phyloP scores from a whole-genome alignment of 352 stramenopile species.

The Phytophthora niederhauseri region DNA sequence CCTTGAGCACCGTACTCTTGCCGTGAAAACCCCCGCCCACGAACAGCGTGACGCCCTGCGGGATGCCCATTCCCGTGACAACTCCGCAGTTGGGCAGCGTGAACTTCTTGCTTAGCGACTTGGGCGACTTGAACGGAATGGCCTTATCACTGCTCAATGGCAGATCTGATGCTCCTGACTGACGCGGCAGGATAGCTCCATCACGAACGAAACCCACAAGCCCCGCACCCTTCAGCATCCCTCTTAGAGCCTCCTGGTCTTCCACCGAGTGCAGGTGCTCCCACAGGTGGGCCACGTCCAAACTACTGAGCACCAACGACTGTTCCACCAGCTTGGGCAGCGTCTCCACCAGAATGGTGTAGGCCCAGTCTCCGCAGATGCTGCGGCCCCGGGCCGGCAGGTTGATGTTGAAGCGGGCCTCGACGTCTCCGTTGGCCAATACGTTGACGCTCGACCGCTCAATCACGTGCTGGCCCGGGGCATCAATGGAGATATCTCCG shows the following conservation, averaged over 20 bases:
- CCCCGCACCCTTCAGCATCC: conserved; percentile 75
- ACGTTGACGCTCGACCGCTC: conserved; percentile 92
- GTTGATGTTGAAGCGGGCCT: conserved; percentile 96
- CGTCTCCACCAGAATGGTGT: conserved; percentile 92
- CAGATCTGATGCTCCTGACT: conserved; percentile 68
- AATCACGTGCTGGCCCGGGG: conserved; percentile 94
- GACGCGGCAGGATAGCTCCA: conserved; percentile 92
- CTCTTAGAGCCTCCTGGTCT: conserved; percentile 92
- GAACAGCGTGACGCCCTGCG: conserved; percentile 94
- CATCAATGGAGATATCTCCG: conserved; percentile 95
- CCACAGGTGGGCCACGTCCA: conserved; percentile 75
- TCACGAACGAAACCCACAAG: conserved; percentile 95
- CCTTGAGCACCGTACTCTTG: conserved; percentile 96
- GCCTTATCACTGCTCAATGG: conserved; percentile 50
- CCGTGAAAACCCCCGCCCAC: conserved; percentile 98
- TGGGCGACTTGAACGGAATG: conserved; percentile 88
- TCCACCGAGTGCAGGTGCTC: conserved; percentile 92
- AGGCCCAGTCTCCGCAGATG: conserved; percentile 94
- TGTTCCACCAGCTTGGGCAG: conserved; percentile 88
- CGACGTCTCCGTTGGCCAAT: conserved; percentile 76
- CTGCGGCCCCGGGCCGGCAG: conserved; percentile 93
- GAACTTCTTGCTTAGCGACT: conserved; percentile 83
- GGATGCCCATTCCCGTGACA: conserved; percentile 95
- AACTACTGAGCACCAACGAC: conserved; percentile 75
- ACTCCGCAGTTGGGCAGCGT: conserved; percentile 84